Base-by-base conservation (phyloP, 2,329 filamentous ascomycete species). In the Dryadomyces quercus-mongolicae region DNA sequence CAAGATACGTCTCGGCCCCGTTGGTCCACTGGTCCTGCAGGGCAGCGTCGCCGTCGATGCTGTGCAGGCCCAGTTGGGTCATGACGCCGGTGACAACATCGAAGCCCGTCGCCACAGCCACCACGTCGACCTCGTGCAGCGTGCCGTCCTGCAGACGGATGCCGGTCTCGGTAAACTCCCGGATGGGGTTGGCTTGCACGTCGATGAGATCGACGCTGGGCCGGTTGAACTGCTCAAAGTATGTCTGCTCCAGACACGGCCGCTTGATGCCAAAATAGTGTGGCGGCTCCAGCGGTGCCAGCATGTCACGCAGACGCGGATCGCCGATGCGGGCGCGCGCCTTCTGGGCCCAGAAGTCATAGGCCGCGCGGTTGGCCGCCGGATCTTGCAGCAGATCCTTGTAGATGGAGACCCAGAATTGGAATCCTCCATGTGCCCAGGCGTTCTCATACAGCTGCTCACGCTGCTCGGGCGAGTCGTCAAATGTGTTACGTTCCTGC, bases 191-290 rank as follows among this genome's bases (percentile, higher is more conserved):
- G 36, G 65, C 59, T 22, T 62, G 66, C 49, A 74, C 63, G 47
- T 75, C 68, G 13, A 76, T 60, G 5, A 75, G 47, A 34, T 74
- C 67, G 5, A 76, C 73, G 2, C 59, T 66, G 0, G 65, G 60
- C 25, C 70, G 64, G 62, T 74, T 74, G 56, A 76, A 74, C 62
- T 72, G 68, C 60, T 75, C 73, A 51, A 69, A 76, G 64, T 74
- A 76, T 52, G 65, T 63, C 6, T 66, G 55, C 60, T 74, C 71
- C 0, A 74, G 63, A 50, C 67, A 71, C 2, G 69, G 67, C 13
- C 77, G 70, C 64, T 79, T 82, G 44, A 71, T 67, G 8, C 76
- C 80, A 60, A 78, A 82, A 25, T 68, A 73, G 54, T 81, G 75
- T 1, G 74, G 77, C 63, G 71, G 74, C 48, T 74, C 62, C 9